A percentile compares a stretch with the other conserved stretches of the same genome.
Evolutionary conservation across 345 rosid genomes (phyloP).

Genomic region (Syzygium aromaticum): DNA sequence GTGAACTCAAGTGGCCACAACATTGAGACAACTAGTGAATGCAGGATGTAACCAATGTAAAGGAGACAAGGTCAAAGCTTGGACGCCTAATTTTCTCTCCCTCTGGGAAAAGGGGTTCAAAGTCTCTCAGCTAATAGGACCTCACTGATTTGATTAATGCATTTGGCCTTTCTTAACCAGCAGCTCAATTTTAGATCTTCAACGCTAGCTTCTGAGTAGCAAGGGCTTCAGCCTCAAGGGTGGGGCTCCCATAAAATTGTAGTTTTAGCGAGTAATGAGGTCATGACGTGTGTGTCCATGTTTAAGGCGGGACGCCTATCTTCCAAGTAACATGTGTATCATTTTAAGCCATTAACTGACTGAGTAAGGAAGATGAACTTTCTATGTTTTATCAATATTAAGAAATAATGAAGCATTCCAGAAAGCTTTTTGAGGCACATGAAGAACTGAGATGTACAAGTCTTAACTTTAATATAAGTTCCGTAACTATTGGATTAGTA

Average conservation of each 20-base stretch:
- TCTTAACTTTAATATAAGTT: too few relatives aligned
- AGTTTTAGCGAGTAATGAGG: conserved; percentile 58
- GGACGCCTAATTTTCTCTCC: neutral
- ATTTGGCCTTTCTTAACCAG: neutral
- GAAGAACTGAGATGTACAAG: too few relatives aligned
- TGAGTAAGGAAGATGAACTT: neutral
- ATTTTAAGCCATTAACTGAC: too few relatives aligned
- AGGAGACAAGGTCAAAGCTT: neutral
- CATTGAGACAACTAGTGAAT: neutral
- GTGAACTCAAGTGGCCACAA: neutral
- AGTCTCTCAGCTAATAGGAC: neutral
- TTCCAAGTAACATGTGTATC: conserved; percentile 70
- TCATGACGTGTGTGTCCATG: conserved; percentile 94
- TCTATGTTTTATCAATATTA: neutral
- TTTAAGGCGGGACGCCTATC: conserved; percentile 83
- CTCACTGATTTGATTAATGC: neutral
- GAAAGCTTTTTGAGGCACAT: too few relatives aligned
- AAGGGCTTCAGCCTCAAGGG: conserved; percentile 80
- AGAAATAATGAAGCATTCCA: too few relatives aligned
- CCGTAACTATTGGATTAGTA: too few relatives aligned
- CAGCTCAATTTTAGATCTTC: conserved; percentile 32
- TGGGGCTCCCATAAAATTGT: conserved; percentile 74
- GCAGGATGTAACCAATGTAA: neutral
- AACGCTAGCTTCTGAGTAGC: conserved; percentile 77
- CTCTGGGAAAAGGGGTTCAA: neutral